Base-by-base conservation (phyloP, 441 rosid genomes). In the Euphorbia neoarborescens region DNA sequence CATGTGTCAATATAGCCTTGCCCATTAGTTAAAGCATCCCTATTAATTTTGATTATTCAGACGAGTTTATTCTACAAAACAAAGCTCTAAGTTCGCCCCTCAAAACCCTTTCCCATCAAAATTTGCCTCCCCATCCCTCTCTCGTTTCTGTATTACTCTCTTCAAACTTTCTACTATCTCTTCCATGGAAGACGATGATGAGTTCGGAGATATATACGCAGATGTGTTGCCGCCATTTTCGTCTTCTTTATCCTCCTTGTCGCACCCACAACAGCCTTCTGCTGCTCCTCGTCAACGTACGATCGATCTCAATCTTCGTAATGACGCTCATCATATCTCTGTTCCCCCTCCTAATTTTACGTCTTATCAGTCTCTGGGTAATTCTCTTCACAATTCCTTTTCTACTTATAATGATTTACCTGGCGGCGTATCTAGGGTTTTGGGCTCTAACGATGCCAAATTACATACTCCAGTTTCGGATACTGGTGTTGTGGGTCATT, bases 131-230 rank as follows among this genome's bases (percentile, higher is more conserved):
- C 69, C 46, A 28, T 30, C 63, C 65, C 66, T 58, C 70, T 73
- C 62, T 57, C 15, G 25, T 8, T 10, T 37, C 40, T 37, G 9
- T 37, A 32, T 32, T 32, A 4, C 34, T 32, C 34, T 32, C 34
- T 32, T 15, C n/a, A 46, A 7, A 0, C 25, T 17, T 13, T 53
- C 30, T 54, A 65, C 35, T 65, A 25, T 19, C 64, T 19, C 38
- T 44, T 27, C 5, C 10, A 91, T 90, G 97, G 98, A 92, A 65
- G 98, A 90, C 58, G 99, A 94, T 68, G 99, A 94, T 44, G 99
- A 94, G 83, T 94, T 94, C 78, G 99, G 99, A 81, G 97, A 92
- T 89, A 97, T 94, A 17, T 94, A 92, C 77, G 82, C 96, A 28
- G 98, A 92, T 78, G 97, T 89, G 12, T 77, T 92, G 40, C 81